Evolutionary conservation across 768 basidiomycete genomes (phyloP).

Genomic region (Tylopilus felleus): DNA sequence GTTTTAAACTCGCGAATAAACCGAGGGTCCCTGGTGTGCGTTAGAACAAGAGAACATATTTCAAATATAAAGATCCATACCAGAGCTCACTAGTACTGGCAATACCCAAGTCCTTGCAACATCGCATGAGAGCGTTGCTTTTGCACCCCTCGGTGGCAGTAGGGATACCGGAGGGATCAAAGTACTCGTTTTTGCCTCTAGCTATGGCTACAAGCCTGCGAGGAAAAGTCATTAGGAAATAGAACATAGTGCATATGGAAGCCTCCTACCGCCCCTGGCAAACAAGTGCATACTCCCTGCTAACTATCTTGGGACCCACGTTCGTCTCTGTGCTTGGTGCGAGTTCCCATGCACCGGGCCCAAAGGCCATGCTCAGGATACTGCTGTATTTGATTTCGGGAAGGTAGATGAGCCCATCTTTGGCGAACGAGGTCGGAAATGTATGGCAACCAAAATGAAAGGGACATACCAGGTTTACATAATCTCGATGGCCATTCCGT

Average conservation of each 20-base stretch:
- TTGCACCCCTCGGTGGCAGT: constrained; percentile 96
- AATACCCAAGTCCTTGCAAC: constrained; percentile 94
- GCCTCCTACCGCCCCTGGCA: constrained; percentile 77
- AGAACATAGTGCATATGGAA: neutral
- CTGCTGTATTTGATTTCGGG: constrained; percentile 97
- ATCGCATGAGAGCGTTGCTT: constrained; percentile 95
- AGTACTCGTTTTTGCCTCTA: constrained; percentile 95
- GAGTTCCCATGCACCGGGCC: constrained; percentile 95
- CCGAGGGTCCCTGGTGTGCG: constrained; percentile 74
- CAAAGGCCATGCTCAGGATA: constrained; percentile 88
- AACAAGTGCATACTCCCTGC: constrained; percentile 91
- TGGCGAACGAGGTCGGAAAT: neutral
- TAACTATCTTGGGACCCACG: constrained; percentile 83
- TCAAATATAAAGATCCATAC: constrained; percentile 39
- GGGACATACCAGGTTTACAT: constrained; percentile 80
- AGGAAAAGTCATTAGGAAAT: neutral
- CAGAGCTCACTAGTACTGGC: constrained; percentile 98
- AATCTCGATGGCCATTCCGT: constrained; percentile 81
- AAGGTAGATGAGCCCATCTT: constrained; percentile 91
- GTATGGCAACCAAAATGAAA: neutral
- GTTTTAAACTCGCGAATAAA: constrained; percentile 93
- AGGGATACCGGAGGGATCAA: constrained; percentile 84
- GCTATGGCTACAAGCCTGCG: constrained; percentile 83
- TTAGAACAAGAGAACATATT: neutral
- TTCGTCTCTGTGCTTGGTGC: constrained; percentile 92